Percentiles rank a stretch among this genome's conserved stretches.
phyloP scores from a whole-genome alignment of 371 early-diverging fungal genomes.

The Aphelidium insulamus region DNA sequence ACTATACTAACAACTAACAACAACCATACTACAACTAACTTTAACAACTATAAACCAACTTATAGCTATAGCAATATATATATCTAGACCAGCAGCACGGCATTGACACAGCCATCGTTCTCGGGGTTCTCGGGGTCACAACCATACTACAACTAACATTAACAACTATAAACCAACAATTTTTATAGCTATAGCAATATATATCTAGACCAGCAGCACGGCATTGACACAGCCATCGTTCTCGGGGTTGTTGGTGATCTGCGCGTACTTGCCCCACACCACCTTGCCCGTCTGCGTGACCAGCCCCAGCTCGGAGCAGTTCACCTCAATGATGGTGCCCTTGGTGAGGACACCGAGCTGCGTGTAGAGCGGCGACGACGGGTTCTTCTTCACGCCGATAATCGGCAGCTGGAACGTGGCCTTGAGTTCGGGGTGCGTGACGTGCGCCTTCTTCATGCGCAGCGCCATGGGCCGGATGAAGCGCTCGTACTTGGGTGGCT shows the following conservation, averaged over 20 bases:
- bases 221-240: conserved; percentile 34
- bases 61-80: background rate
- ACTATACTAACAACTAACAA: background rate
- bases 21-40: background rate
- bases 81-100: conserved; percentile 66
- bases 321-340: conserved; percentile 98
- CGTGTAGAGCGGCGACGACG: conserved; percentile 91
- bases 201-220: conserved; percentile 7
- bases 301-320: conserved; percentile 94
- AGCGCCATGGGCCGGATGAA: conserved; percentile 98
- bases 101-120: conserved; percentile 92
- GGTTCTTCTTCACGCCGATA: conserved; percentile 98
- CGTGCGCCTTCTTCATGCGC: conserved; percentile 97
- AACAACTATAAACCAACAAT: too few species aligned
- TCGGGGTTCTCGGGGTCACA: conserved; percentile 66
- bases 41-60: background rate
- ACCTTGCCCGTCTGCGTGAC: conserved; percentile 97
- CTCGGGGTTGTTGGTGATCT: conserved; percentile 86
- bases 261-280: conserved; percentile 99
- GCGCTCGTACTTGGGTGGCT: conserved; percentile 99
- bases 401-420: conserved; percentile 97
- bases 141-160: background rate
- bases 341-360: conserved; percentile 97
- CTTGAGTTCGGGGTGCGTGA: conserved; percentile 97
- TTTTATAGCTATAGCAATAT: background rate